These are phyloP conservation scores for Lycium barbarum DNA, from an alignment of 257 asterid genomes.

Conservation along the genomic window DNA sequence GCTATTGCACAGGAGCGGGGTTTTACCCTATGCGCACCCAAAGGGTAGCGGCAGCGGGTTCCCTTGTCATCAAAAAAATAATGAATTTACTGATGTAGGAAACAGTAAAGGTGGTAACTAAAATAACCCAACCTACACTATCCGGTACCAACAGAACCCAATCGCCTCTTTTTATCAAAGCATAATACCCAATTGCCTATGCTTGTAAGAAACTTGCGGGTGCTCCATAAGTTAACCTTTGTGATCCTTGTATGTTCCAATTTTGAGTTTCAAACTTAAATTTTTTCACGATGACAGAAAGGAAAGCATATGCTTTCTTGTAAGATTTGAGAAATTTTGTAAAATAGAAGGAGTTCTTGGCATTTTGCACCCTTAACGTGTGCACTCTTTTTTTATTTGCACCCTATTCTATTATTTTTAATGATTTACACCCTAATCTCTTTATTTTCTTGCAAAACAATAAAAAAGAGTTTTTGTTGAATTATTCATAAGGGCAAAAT, in stretches of 20 bases:
- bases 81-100: constrained; percentile 6
- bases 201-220: not conserved
- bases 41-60: no score
- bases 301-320: not conserved
- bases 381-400: no score
- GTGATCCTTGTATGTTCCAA: not conserved
- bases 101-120: not conserved
- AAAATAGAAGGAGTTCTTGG: not conserved
- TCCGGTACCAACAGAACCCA: not conserved
- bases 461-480: no score
- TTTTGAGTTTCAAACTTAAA: not conserved
- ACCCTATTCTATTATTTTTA: no score
- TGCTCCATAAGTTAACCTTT: not conserved
- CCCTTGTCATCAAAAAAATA: not conserved
- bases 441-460: no score
- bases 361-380: no score
- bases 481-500: no score
- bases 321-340: not conserved
- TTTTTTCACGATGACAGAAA: not conserved
- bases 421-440: no score
- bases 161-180: not conserved
- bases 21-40: no score
- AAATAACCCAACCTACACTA: not conserved
- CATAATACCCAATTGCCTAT: not conserved
- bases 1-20: no score